Evolutionary conservation across 148 eudicot species (phyloP), one percentile per base, ranked within the genome.

Genomic region (Spergularia bocconei): DNA sequence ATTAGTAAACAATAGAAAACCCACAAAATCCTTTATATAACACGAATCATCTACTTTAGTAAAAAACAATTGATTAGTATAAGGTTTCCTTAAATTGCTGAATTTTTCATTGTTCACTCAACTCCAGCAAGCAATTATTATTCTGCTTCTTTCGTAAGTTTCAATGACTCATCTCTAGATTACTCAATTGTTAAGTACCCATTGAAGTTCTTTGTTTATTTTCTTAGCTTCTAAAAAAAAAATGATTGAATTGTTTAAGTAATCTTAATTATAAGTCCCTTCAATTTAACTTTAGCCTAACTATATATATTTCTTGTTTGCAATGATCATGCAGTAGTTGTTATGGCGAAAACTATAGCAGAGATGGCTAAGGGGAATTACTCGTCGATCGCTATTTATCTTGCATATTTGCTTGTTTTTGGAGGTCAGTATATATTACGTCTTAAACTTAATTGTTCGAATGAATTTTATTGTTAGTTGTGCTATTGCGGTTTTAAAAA

Each of bases 71-170:
- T 69, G 15, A 69, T 44, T 44, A 44, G 10, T 39, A 69, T 54
- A 29, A 29, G 25, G 60, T 36, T 69, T 69, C 60, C 72, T 69
- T 52, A 69, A 69, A 23, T 69, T 69, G 72, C 6, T 53, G 39
- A 33, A 15, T 23, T 39, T 69, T 53, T 15, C 59, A 69, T 69
- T 8, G 20, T 69, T 69, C 19, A 69, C 72, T 69, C 72, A 69
- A 69, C 72, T 29, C 25, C 14, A 50, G 5, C 58, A 52, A 50
- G 5, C 58, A 52, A 53, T 53, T 25, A 52, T 69, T 52, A 53
- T 52, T 54, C 13, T 69, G 16, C 25, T 69, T 53, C 59, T 25
- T 52, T 69, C 41, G 14, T 29, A 69, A 69, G 60, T 3, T 25
- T 52, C 21, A 14, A 53, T 52, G 17, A 69, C n/a, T 52, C 41